Evolutionary conservation across 352 stramenopile genomes (phyloP).

Genomic region (Phytopythium sindhum): DNA sequence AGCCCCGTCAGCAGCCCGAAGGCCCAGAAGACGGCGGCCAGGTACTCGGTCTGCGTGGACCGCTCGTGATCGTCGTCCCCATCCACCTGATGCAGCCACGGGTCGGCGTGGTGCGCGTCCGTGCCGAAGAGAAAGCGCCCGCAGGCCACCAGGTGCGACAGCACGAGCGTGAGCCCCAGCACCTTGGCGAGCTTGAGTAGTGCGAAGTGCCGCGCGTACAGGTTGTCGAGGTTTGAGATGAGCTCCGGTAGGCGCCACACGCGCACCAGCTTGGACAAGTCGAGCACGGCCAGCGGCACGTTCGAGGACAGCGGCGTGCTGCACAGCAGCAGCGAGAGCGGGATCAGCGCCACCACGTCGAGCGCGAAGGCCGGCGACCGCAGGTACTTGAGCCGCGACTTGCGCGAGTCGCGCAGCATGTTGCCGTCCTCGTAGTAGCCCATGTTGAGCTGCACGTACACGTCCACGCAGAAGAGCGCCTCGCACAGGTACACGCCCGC

Average conservation of each 20-base stretch:
- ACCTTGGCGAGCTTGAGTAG: conserved; percentile 58
- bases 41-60: conserved; percentile 24
- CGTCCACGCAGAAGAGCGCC: conserved; percentile 51
- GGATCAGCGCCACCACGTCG: conserved; percentile 44
- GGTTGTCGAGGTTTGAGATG: conserved; percentile 56
- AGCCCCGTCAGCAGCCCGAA: conserved; percentile 57
- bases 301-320: neutral
- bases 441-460: conserved; percentile 72
- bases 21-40: conserved; percentile 64
- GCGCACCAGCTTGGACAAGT: conserved; percentile 57
- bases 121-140: conserved; percentile 46
- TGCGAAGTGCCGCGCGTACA: conserved; percentile 62
- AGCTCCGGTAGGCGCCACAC: conserved; percentile 43
- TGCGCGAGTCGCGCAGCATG: conserved; percentile 51
- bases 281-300: conserved; percentile 26
- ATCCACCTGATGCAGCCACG: conserved; percentile 29
- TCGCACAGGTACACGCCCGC: conserved; percentile 49
- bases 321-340: conserved; percentile 38
- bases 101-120: conserved; percentile 20
- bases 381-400: conserved; percentile 62
- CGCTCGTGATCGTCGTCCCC: conserved; percentile 1
- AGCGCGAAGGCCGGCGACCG: conserved; percentile 45
- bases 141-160: conserved; percentile 58
- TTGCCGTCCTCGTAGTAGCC: conserved; percentile 74
- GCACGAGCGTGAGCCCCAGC: conserved; percentile 37